A percentile compares a stretch with the other conserved stretches of the same genome.
Conservation (phyloP, 2,329 filamentous ascomycete genomes). For the Phyllosticta citrichinensis region DNA sequence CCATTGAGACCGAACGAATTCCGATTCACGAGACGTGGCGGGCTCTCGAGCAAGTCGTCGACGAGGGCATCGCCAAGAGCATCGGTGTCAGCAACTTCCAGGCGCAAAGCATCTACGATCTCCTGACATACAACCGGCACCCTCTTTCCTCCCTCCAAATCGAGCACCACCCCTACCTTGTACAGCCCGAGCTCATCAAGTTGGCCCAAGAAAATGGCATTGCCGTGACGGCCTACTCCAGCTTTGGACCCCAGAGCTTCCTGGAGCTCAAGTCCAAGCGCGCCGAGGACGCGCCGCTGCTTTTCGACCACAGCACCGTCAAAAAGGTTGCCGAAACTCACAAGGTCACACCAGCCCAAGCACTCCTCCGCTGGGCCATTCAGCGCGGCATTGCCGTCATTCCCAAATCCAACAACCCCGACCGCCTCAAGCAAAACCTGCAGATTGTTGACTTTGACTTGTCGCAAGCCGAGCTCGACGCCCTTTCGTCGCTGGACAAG, state of each 20-base stretch:
- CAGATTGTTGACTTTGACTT: constrained; percentile 24
- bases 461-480: constrained; percentile 19
- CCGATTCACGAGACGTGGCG: constrained; percentile 73
- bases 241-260: constrained; percentile 72
- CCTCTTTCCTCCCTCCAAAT: constrained; percentile 71
- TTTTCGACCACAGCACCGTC: constrained; percentile 62
- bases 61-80: constrained; percentile 55
- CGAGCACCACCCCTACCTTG: constrained; percentile 83
- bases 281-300: constrained; percentile 53
- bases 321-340: constrained; percentile 58
- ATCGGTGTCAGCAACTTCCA: constrained; percentile 83
- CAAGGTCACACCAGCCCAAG: constrained; percentile 64
- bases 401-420: constrained; percentile 48
- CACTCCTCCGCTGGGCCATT: constrained; percentile 79
- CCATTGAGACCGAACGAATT: constrained; percentile 54
- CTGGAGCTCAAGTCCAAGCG: constrained; percentile 58
- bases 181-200: constrained; percentile 60
- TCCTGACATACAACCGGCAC: constrained; percentile 67
- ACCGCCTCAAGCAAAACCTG: constrained; percentile 24
- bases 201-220: constrained; percentile 62
- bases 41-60: constrained; percentile 67
- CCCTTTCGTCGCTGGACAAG: constrained; percentile 27
- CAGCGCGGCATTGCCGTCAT: constrained; percentile 71
- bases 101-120: constrained; percentile 64
- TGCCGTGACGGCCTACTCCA: constrained; percentile 71